Evolutionary conservation across 257 asterid genomes (phyloP).

Genomic region (Lycium barbarum): DNA sequence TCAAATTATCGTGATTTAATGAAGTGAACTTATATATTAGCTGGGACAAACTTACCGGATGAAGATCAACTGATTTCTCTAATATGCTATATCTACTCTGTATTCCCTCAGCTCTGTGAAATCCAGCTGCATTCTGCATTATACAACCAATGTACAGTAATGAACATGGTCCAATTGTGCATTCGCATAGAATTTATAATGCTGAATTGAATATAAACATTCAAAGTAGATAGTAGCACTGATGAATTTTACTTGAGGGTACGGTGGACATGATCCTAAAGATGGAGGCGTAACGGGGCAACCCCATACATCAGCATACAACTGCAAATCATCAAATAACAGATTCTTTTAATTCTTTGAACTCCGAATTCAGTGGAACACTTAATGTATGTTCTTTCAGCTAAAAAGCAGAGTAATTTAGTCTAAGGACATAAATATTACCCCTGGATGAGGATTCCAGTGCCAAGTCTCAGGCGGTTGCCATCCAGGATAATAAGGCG

Average conservation of each 20-base stretch:
- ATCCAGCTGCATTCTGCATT: conserved; percentile 41
- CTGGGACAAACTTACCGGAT: conserved; percentile 41
- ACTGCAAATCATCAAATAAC: conserved; percentile 34
- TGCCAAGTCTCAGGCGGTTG: conserved; percentile 50
- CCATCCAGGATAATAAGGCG: conserved; percentile 53
- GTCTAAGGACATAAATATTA: conserved; percentile 30
- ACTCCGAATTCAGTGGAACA: background rate
- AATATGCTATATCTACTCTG: conserved; percentile 32
- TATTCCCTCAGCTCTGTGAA: conserved; percentile 27
- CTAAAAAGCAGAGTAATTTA: conserved; percentile 25
- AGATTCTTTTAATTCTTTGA: background rate
- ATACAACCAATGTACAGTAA: background rate
- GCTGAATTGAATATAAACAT: conserved; percentile 4
- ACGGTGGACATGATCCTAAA: conserved; percentile 34
- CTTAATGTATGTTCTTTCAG: background rate
- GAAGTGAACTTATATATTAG: background rate
- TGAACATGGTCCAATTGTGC: background rate
- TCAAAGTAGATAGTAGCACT: background rate
- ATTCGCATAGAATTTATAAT: background rate
- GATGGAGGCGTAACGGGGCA: conserved; percentile 56
- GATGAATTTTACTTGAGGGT: conserved; percentile 40
- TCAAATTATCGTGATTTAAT: background rate
- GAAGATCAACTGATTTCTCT: conserved; percentile 35
- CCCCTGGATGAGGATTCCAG: conserved; percentile 53
- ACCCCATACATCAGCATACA: conserved; percentile 60